Evolutionary conservation across 2,329 filamentous ascomycete species (phyloP), one percentile per base, ranked within the genome.

Genomic region (Aspergillus felis): DNA sequence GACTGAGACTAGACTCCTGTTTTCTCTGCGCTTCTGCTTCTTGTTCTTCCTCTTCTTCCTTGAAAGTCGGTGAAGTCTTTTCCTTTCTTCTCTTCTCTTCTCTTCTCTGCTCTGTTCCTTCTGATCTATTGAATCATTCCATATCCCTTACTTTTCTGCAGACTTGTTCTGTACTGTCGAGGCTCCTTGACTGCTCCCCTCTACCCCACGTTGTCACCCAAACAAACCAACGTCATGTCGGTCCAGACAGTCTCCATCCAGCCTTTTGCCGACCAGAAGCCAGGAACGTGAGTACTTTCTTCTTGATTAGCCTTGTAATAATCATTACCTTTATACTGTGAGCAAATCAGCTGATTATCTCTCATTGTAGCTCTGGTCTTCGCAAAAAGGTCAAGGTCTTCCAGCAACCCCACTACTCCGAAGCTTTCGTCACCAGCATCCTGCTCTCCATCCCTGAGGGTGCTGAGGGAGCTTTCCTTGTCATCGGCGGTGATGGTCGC

Each of bases 301-400:
- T 51, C 51, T 52, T 50, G 46, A 49, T 20, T 46, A 52, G 50
- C 29, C 44, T 24, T 22, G 41, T 53, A 38, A 49, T 66, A 65
- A 63, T 61, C 61, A 61, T 61, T 63, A 65, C 41, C 24, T 28
- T 38, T 32, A 17, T 47, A 32, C 10, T 50, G 42, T 53, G 24
- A 27, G 51, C 61, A 28, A 14, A 29, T 7, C 28, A 17, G 17
- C 20, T 48, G 4, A 12, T 38, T 53, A 35, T 41, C 48, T n/a
- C 41, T 17, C 20, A 50, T 50, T 61, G 57, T 71, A 97, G 93
- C 67, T 99, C 94, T 66, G 94, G 94, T 77, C 91, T 99, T 77
- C 92, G 94, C 64, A 99, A 99, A 81, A 97, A 96, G 86, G 94
- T 97, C 80, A 92, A 91, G 72, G 90, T 96, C 74, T 99, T 99